Base-by-base conservation (phyloP, 2,329 filamentous ascomycete genomes). In the Aspergillus ibericus region DNA sequence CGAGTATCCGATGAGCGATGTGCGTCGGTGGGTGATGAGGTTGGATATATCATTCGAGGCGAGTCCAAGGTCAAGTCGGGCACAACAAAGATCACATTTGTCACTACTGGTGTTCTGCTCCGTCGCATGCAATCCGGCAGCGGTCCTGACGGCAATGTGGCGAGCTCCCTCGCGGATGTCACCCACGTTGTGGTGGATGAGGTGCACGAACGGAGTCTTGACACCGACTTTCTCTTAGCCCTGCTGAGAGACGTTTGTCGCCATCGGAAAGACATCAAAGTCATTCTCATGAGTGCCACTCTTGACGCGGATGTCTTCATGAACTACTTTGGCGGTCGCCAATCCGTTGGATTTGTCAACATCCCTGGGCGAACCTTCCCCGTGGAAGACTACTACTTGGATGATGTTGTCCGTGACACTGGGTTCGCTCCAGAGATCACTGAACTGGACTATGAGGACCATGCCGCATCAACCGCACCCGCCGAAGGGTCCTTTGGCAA, bases 141-240 rank as follows among this genome's bases (percentile, higher is more conserved):
- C 51, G 91, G 90, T 5, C 84, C 86, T 29, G 85, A 89, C 12
- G 88, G 93, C 22, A 91, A 96, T 70, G 87, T 96, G 1, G 84
- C 91, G 53, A 85, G 88, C 18, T 91, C 92, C 38, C 77, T 99
- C 48, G 90, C 91, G 5, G 91, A 97, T 74, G 88, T 99, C 62
- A 97, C 91, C 66, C 95, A 99, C 72, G 86, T 99, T 7, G 90
- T 98, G 16, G 92, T 98, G 46, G 93, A 99, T 72, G 93, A 99
- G 75, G 93, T 98, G 3, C 93, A 99, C 77, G 93, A 99, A 75
- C 87, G 93, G 55, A 96, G 91, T 76, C 80, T 99, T 9, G 95
- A 98, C 70, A 97, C 93, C 0, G 93, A 99, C 72, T 97, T 99
- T 70, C 80, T 98, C 9, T 82, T 99, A 53, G 92, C 93, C 44